These are phyloP conservation scores for Neonectria ditissima DNA, from an alignment of 2,329 filamentous ascomycete species.

Conservation along the genomic window DNA sequence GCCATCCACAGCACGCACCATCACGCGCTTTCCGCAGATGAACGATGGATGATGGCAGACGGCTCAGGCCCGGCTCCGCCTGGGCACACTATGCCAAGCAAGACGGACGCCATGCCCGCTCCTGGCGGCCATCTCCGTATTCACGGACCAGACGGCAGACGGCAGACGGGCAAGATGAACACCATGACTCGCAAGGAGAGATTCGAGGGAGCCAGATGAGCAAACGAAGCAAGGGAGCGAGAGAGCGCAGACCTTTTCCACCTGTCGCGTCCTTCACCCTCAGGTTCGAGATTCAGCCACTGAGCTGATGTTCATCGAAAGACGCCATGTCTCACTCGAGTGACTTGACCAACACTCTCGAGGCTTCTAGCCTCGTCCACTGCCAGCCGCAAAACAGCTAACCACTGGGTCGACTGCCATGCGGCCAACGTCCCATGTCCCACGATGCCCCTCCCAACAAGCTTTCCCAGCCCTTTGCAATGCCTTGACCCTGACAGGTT, in stretches of 20 bases:
- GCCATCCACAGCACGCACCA: neutral
- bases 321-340: constrained; percentile 37
- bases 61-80: neutral
- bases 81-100: neutral
- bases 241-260: neutral
- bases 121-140: constrained; percentile 1
- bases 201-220: neutral
- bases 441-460: constrained; percentile 13
- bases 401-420: constrained; percentile 25
- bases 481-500: neutral
- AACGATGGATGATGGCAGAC: neutral
- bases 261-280: neutral
- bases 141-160: neutral
- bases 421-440: constrained; percentile 18
- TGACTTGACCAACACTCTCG: neutral
- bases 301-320: constrained; percentile 39
- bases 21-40: neutral
- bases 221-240: neutral
- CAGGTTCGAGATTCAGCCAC: constrained; percentile 42
- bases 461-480: constrained; percentile 11
- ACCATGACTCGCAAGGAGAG: constrained; percentile 23
- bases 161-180: constrained; percentile 15
- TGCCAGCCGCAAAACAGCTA: constrained; percentile 10
- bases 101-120: neutral
- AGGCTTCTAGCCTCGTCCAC: neutral